Conservation (phyloP, 176 grass and related monocot species). For the Oryza punctata region DNA sequence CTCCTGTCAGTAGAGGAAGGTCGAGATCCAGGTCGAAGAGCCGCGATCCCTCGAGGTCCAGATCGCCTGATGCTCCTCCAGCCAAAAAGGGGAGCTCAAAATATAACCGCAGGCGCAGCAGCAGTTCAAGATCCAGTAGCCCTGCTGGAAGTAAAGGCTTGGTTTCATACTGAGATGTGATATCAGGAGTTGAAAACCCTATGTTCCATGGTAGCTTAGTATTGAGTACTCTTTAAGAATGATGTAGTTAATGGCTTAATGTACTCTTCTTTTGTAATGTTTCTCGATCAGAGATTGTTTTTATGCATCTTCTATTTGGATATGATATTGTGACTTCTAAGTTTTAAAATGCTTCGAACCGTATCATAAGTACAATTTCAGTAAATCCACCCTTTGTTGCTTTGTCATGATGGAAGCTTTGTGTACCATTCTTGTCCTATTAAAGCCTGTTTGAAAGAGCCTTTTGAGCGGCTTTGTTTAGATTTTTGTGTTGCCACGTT, state of each 20-base stretch:
- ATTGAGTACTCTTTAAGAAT: not conserved
- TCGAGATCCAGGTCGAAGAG: conserved; percentile 56
- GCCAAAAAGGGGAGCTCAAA: conserved; percentile 39
- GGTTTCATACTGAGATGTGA: conserved; percentile 63
- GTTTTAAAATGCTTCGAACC: not conserved
- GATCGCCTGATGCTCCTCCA: conserved; percentile 50
- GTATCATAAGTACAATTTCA: not conserved
- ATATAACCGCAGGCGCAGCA: conserved; percentile 56
- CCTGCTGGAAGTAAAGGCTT: conserved; percentile 61
- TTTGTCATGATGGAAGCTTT: not conserved
- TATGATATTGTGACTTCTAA: not conserved
- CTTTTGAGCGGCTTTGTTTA: too few species aligned
- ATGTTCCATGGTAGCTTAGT: conserved; percentile 24
- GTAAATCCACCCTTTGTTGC: not conserved
- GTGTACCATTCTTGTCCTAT: not conserved
- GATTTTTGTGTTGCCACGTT: not conserved
- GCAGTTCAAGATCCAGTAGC: conserved; percentile 71
- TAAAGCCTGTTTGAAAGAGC: not conserved
- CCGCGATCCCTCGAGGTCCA: conserved; percentile 25
- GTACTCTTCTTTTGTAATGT: not conserved
- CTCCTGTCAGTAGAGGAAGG: conserved; percentile 43
- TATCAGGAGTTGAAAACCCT: not conserved
- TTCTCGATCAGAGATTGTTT: not conserved
- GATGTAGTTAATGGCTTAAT: not conserved
- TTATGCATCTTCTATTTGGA: not conserved